Conservation (phyloP, 805 yeast species). For the Wickerhamomyces sydowiorum region DNA sequence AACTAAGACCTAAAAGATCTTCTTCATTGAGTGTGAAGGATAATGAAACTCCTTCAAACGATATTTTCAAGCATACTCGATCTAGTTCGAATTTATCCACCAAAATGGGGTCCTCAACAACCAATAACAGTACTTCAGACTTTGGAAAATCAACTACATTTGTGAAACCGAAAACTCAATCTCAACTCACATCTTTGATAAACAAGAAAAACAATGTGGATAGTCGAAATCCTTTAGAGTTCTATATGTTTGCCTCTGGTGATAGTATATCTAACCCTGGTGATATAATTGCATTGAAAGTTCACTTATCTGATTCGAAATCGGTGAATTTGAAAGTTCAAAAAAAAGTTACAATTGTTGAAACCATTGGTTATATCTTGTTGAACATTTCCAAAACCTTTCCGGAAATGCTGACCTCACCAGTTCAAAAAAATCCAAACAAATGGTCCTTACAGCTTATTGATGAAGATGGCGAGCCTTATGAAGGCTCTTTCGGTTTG, state of each 20-base stretch:
- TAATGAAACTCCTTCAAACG: not conserved
- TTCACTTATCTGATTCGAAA: conserved; percentile 19
- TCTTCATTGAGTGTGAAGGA: conserved; percentile 6
- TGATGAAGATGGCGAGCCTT: conserved; percentile 92
- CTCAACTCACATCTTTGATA: conserved; percentile 40
- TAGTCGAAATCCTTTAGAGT: conserved; percentile 36
- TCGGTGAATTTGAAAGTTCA: conserved; percentile 23
- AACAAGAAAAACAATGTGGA: conserved; percentile 24
- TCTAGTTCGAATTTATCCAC: not conserved
- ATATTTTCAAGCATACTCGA: not conserved
- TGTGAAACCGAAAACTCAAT: conserved; percentile 8
- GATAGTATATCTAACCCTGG: conserved; percentile 17
- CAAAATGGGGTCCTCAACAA: not conserved
- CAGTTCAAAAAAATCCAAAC: conserved; percentile 44
- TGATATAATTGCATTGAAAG: conserved; percentile 20
- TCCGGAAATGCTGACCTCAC: conserved; percentile 5
- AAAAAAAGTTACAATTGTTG: conserved; percentile 39
- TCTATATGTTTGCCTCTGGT: conserved; percentile 32
- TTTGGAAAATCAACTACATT: not conserved
- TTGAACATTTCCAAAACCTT: conserved; percentile 11
- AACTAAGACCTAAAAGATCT: conserved; percentile 10
- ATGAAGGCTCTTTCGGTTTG: conserved; percentile 86
- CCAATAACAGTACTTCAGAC: not conserved
- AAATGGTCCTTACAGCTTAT: conserved; percentile 73
- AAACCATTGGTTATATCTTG: conserved; percentile 51